A percentile compares a stretch with the other conserved stretches of the same genome.
Conservation (phyloP, 345 rosid species). For the Salix dunnii region DNA sequence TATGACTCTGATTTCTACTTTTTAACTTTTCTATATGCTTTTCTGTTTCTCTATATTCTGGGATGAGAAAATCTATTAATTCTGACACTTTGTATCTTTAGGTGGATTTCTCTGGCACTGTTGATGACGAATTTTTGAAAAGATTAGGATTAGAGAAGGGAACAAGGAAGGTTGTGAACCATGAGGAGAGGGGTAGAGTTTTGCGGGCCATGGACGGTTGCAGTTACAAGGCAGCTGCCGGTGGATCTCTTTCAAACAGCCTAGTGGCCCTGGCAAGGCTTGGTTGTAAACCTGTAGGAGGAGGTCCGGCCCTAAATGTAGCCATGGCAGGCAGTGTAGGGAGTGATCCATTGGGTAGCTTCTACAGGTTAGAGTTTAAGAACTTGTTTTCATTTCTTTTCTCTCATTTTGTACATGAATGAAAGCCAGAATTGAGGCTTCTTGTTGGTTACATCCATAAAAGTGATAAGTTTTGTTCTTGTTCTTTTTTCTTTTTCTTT, state of each 20-base stretch:
- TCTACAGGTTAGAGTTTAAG: constrained; percentile 57
- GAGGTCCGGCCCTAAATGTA: constrained; percentile 60
- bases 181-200: constrained; percentile 89
- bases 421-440: neutral
- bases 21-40: too few relatives aligned
- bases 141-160: constrained; percentile 77
- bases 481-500: neutral
- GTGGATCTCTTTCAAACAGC: constrained; percentile 93
- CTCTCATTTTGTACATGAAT: neutral
- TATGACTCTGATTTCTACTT: too few relatives aligned
- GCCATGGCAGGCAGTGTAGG: constrained; percentile 95
- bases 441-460: neutral
- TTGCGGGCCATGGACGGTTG: constrained; percentile 98
- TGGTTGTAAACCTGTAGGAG: constrained; percentile 47
- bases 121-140: constrained; percentile 71
- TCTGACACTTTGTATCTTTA: constrained; percentile 22
- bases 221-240: constrained; percentile 96
- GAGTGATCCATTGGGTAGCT: constrained; percentile 85
- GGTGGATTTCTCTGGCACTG: constrained; percentile 95
- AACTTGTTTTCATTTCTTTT: constrained; percentile 6
- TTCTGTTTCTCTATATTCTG: neutral
- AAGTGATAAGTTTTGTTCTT: neutral
- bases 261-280: constrained; percentile 89
- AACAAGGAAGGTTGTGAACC: constrained; percentile 82
- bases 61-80: neutral